Evolutionary conservation across 108 stramenopile genomes (phyloP).

Genomic region (Cyclotella atomus): DNA sequence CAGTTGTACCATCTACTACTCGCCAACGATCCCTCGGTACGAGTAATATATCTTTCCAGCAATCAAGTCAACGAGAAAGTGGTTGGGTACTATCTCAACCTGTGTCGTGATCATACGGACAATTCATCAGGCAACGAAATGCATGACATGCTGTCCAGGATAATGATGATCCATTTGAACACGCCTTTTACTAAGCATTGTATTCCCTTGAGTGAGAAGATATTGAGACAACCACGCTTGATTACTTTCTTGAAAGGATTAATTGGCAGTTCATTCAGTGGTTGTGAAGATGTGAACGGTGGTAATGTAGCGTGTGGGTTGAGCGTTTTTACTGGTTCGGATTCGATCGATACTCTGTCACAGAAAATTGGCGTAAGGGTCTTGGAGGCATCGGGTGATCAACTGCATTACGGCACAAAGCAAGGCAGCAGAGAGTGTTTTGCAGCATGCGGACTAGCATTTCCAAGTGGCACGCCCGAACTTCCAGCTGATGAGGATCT

Average conservation of each 20-base stretch:
- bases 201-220: constrained; percentile 36
- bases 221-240: constrained; percentile 3
- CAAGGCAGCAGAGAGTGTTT: constrained; percentile 44
- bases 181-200: constrained; percentile 15
- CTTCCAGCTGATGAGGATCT: constrained; percentile 32
- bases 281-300: neutral
- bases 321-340: constrained; percentile 33
- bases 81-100: constrained; percentile 33
- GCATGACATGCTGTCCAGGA: constrained; percentile 30
- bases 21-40: constrained; percentile 24
- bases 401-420: constrained; percentile 40
- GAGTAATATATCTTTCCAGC: constrained; percentile 36
- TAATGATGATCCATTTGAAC: constrained; percentile 42
- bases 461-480: constrained; percentile 30
- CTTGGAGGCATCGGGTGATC: constrained; percentile 30
- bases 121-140: constrained; percentile 6
- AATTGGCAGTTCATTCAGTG: constrained; percentile 11
- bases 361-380: constrained; percentile 24
- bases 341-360: constrained; percentile 23
- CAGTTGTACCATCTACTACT: constrained; percentile 45
- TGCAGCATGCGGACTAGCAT: constrained; percentile 22
- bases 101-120: constrained; percentile 15
- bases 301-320: constrained; percentile 18
- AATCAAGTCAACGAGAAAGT: constrained; percentile 22
- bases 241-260: constrained; percentile 17